A percentile compares a stretch with the other conserved stretches of the same genome.
Conservation (phyloP, 768 basidiomycete genomes). For the Boletus bicolor region DNA sequence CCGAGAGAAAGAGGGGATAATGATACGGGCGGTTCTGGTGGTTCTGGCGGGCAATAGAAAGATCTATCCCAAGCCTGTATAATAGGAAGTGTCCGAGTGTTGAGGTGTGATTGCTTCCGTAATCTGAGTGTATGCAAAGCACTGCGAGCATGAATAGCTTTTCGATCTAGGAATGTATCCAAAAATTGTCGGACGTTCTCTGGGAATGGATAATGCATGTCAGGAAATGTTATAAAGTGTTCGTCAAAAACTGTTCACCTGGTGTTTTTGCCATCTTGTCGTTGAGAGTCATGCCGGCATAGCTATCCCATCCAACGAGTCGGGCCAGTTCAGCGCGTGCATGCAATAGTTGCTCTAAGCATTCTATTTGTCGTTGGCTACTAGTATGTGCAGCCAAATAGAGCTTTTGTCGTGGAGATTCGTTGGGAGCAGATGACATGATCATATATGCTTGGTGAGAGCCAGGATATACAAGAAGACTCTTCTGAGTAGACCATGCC, state of each 20-base stretch:
- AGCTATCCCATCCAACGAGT: slow-evolving; percentile 82
- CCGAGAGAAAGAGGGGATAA: slow-evolving; percentile 80
- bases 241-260: slow-evolving; percentile 43
- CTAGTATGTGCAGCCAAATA: slow-evolving; percentile 83
- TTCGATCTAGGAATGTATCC: slow-evolving; percentile 74
- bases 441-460: slow-evolving; percentile 93
- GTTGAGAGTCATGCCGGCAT: slow-evolving; percentile 78
- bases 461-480: slow-evolving; percentile 78
- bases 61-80: slow-evolving; percentile 98
- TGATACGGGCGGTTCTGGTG: slow-evolving; percentile 69
- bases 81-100: slow-evolving; percentile 51
- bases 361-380: slow-evolving; percentile 67
- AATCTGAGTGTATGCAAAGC: slow-evolving; percentile 66
- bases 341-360: slow-evolving; percentile 71
- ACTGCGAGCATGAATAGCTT: slow-evolving; percentile 68
- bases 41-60: slow-evolving; percentile 82
- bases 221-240: not conserved
- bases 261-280: slow-evolving; percentile 99
- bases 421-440: slow-evolving; percentile 81
- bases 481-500: slow-evolving; percentile 71
- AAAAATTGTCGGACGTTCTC: slow-evolving; percentile 89
- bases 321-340: slow-evolving; percentile 80
- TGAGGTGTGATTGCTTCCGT: slow-evolving; percentile 74
- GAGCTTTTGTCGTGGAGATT: slow-evolving; percentile 76
- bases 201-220: slow-evolving; percentile 22